These are phyloP conservation scores for Dactylonectria estremocensis DNA, from an alignment of 2,329 filamentous ascomycete genomes.

Conservation along the genomic window DNA sequence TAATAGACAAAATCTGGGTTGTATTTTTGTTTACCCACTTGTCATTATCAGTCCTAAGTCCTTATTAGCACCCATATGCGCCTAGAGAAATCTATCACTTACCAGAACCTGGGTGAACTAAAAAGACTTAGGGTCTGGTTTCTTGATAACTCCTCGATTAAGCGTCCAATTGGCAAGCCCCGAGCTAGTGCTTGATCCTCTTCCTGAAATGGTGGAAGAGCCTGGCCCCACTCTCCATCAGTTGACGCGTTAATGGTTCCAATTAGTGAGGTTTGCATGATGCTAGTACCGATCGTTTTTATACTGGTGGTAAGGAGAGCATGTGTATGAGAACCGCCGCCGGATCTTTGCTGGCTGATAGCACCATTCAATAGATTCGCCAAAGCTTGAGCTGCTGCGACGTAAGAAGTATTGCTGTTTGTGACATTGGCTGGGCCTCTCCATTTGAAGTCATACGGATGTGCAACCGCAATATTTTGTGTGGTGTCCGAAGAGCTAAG, in stretches of 20 bases:
- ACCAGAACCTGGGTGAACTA: constrained; percentile 6
- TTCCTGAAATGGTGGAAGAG: neutral
- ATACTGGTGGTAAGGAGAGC: neutral
- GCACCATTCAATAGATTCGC: constrained; percentile 2
- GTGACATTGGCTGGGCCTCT: neutral
- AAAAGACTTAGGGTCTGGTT: constrained; percentile 15
- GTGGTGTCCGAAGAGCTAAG: neutral
- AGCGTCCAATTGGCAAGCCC: neutral
- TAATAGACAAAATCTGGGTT: neutral
- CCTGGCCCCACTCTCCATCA: neutral
- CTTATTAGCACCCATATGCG: neutral
- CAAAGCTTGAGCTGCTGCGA: neutral
- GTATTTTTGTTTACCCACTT: neutral
- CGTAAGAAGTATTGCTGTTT: neutral
- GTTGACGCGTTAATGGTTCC: neutral
- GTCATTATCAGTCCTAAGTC: neutral
- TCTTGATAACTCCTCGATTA: constrained; percentile 10
- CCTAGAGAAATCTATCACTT: neutral
- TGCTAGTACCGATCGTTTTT: neutral
- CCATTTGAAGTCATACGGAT: constrained; percentile 3
- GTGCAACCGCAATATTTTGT: neutral
- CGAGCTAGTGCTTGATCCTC: constrained; percentile 4
- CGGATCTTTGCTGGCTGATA: neutral
- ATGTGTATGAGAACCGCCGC: neutral
- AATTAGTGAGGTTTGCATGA: constrained; percentile 12